Evolutionary conservation across 2,329 filamentous ascomycete species (phyloP), one percentile per base, ranked within the genome.

Genomic region (Phialemonium atrogriseum): DNA sequence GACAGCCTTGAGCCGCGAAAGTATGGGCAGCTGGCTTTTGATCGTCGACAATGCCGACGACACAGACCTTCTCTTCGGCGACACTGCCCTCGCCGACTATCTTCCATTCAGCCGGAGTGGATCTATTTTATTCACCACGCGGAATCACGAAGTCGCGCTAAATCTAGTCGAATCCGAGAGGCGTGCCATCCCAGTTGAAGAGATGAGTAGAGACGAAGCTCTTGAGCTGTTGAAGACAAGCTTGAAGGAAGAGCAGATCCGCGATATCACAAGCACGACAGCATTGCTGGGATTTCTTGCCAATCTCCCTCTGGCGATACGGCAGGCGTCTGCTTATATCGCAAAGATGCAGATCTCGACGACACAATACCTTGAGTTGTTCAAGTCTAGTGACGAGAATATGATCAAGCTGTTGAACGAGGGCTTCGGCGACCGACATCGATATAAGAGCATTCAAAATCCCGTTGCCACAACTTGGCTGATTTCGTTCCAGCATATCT

Each of bases 31-130:
- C 2, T 67, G 60, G 63, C 44, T 68, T 2, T 34, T 67, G 24
- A 45, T 68, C 23, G 30, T 67, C n/a, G 61, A 68, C 33, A 67
- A 64, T 30, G 58, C 56, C 10, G 59, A 67, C 33, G 57, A 67
- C 34, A 28, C 29, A 4, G 35, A 51, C 2, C 34, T 62, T 3
- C 33, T 59, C 1, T 46, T 51, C 23, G 40, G 40, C 14, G 8
- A 35, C 5, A 22, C 38, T 5, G 8, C 32, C 5, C 38, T 57
- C 3, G 24, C 19, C 1, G 32, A 51, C 5, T 49, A 49, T 38
- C 39, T 64, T 5, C 59, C 55, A 23, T 46, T 29, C 21, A 51
- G 41, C 32, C 18, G 24, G 7, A 43, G 34, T 14, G 51, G 54
- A n/a, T 45, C 42, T 2, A 50, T 57, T 23, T 35, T 58, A 1